These are phyloP conservation scores for Pseudogymnoascus sp. DNA, from an alignment of 2,329 filamentous ascomycete genomes.

Conservation along the genomic window DNA sequence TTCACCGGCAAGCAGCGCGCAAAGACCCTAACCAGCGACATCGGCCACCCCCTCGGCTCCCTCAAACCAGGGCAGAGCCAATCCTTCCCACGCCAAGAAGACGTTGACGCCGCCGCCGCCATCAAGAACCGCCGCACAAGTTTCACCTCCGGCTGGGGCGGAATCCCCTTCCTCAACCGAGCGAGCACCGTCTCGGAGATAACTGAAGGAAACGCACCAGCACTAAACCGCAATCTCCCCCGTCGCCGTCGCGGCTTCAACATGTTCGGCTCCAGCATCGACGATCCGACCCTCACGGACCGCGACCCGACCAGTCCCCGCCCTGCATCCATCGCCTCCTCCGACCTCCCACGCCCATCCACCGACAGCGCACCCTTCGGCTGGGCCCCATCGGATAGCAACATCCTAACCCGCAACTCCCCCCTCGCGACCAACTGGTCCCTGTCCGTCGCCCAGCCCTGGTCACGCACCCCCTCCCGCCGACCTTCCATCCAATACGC, in stretches of 20 bases:
- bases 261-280: conserved; percentile 49
- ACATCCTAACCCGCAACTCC: conserved; percentile 45
- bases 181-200: conserved; percentile 22
- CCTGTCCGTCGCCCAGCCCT: conserved; percentile 43
- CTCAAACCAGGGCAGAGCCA: conserved; percentile 69
- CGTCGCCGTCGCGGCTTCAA: conserved; percentile 26
- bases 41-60: conserved; percentile 59
- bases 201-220: conserved; percentile 29
- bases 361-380: conserved; percentile 74
- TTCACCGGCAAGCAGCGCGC: conserved; percentile 56
- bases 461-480: conserved; percentile 72
- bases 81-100: conserved; percentile 62
- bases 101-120: conserved; percentile 47
- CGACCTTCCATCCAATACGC: conserved; percentile 74
- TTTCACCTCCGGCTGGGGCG: conserved; percentile 48
- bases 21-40: conserved; percentile 53
- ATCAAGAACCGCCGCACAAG: conserved; percentile 51
- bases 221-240: conserved; percentile 24
- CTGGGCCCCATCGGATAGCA: conserved; percentile 46
- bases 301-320: conserved; percentile 55
- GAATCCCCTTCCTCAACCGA: conserved; percentile 35
- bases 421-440: conserved; percentile 50
- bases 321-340: conserved; percentile 62
- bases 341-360: conserved; percentile 68
- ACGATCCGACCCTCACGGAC: conserved; percentile 40